Conservation (phyloP, 352 stramenopile genomes). For the Pythium sp. region DNA sequence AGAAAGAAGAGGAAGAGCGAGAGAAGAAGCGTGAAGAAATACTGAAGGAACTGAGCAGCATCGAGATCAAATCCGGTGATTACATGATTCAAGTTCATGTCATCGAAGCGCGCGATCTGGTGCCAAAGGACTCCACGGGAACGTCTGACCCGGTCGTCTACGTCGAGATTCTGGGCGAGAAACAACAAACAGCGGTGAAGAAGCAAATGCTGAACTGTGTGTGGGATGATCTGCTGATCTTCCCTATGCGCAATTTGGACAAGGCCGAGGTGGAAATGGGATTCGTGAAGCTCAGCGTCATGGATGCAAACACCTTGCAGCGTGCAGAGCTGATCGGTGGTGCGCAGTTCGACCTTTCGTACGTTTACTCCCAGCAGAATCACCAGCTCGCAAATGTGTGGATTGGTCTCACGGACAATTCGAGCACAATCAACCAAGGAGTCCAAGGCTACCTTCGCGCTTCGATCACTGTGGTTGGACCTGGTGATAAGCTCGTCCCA, state of each 20-base stretch:
- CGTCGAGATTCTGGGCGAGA: constrained; percentile 83
- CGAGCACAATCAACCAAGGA: constrained; percentile 75
- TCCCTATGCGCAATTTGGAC: constrained; percentile 71
- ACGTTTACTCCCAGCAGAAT: constrained; percentile 84
- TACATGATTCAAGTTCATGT: constrained; percentile 89
- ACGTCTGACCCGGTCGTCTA: constrained; percentile 92
- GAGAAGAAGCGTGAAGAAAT: constrained; percentile 76
- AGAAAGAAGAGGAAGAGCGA: constrained; percentile 65
- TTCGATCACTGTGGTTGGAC: constrained; percentile 86
- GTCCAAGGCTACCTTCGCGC: constrained; percentile 91
- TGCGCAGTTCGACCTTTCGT: constrained; percentile 85
- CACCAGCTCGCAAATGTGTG: constrained; percentile 90
- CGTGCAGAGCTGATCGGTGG: constrained; percentile 88
- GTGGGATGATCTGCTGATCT: constrained; percentile 85
- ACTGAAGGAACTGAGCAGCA: constrained; percentile 67
- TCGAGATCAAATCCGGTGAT: constrained; percentile 87
- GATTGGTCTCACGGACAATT: constrained; percentile 87
- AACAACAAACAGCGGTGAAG: constrained; percentile 80
- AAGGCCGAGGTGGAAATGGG: constrained; percentile 84
- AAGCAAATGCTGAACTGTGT: constrained; percentile 86
- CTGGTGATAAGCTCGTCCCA: constrained; percentile 76
- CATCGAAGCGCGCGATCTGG: constrained; percentile 88
- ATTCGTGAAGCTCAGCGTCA: constrained; percentile 75
- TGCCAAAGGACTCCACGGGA: constrained; percentile 84
- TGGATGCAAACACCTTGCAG: constrained; percentile 85